Evolutionary conservation across 768 basidiomycete genomes (phyloP), one percentile per base, ranked within the genome.

Genomic region (Megacollybia marginata): DNA sequence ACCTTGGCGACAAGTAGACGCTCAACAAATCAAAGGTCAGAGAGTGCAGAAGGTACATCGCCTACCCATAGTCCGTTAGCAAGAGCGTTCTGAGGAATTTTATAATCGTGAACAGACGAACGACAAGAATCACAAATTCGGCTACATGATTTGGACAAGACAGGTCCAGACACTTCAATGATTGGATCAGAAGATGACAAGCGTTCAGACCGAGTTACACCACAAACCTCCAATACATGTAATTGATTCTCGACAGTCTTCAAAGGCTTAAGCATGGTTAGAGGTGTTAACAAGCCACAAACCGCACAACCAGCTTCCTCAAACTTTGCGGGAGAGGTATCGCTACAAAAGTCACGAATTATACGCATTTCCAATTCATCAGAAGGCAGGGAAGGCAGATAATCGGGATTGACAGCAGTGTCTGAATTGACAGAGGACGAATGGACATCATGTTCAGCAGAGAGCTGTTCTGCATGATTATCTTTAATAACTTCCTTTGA

Each of bases 271-370:
- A 55, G 34, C 9, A 48, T 28, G 1, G 23, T 11, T 3, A 48
- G 5, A 9, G 46, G 49, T 3, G 28, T 52, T 13, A 65, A 47
- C 32, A 54, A 32, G 5, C 62, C 66, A 56, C 65, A 68, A 7
- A 68, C 64, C 2, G 62, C 58, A 57, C 66, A 68, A 12, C 65
- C 64, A 18, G 48, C 48, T 50, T 68, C 66, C 42, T 59, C 49
- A 42, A 65, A 28, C 8, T 42, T 42, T 23, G 33, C 6, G 13
- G 33, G 44, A 2, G 13, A 15, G 3, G 18, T 13, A 13, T 40
- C 38, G 8, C 8, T 3, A 40, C 38, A 40, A 8, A 40, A 40
- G 8, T 40, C 38, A 8, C 15, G 13, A 40, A 40, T 8, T 2
- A 40, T 36, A 10, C 18, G 38, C 13, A 5, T 13, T 18, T 5